Conservation (phyloP, 805 yeast genomes). For the Candida ficus region DNA sequence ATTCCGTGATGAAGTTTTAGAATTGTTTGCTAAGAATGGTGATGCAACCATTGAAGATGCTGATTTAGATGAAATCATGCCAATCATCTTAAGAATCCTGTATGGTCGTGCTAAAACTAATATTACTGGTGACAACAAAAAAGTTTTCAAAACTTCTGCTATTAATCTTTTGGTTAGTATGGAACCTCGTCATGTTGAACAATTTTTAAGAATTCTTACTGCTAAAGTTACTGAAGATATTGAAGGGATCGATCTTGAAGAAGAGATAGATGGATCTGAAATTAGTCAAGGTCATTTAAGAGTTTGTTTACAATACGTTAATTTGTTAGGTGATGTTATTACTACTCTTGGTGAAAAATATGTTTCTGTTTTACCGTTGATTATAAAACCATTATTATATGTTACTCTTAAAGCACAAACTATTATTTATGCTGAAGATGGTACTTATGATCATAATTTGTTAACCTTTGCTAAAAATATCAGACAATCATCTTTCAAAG, state of each 20-base stretch:
- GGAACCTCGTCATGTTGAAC: constrained; percentile 42
- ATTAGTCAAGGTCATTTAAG: constrained; percentile 29
- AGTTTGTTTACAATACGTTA: constrained; percentile 59
- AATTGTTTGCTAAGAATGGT: constrained; percentile 49
- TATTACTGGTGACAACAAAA: constrained; percentile 61
- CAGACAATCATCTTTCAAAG: constrained; percentile 64
- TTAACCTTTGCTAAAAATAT: constrained; percentile 44
- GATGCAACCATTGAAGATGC: constrained; percentile 50
- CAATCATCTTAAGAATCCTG: constrained; percentile 67
- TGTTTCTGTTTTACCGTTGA: constrained; percentile 34
- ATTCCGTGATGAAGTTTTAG: constrained; percentile 79
- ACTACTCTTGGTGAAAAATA: constrained; percentile 55
- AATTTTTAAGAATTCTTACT: constrained; percentile 60
- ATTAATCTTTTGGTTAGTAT: constrained; percentile 58
- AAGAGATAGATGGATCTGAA: too few relatives aligned
- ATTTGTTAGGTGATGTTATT: constrained; percentile 51
- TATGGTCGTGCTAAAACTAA: constrained; percentile 83
- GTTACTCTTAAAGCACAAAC: constrained; percentile 49
- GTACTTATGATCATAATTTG: constrained; percentile 18
- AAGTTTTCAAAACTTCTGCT: constrained; percentile 68
- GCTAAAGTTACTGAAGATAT: constrained; percentile 40
- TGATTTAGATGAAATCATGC: constrained; percentile 61
- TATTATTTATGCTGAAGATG: constrained; percentile 22
- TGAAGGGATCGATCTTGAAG: constrained; percentile 19
- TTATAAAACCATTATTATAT: constrained; percentile 32